These are phyloP conservation scores for Vigna nakashimae DNA, from an alignment of 306 rosid genomes.

Conservation along the genomic window DNA sequence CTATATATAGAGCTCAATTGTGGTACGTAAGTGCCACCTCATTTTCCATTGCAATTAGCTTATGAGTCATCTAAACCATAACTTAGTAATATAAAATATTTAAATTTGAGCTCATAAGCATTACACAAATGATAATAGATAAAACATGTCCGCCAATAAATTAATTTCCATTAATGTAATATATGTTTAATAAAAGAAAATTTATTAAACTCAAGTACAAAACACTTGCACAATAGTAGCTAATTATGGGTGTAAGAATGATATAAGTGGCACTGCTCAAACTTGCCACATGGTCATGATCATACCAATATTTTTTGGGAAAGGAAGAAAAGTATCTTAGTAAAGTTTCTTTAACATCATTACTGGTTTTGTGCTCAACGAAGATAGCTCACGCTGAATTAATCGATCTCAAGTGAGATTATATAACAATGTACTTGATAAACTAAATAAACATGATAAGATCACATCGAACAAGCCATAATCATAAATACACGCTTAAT, in stretches of 20 bases:
- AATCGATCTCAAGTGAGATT: conserved; percentile 46
- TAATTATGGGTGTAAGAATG: conserved; percentile 37
- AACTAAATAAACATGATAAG: conserved; percentile 22
- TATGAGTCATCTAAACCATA: neutral
- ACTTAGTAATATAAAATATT: neutral
- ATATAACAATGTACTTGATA: conserved; percentile 40
- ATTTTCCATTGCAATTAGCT: conserved; percentile 25
- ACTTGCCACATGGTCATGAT: conserved; percentile 43
- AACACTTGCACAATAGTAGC: neutral
- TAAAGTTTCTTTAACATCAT: conserved; percentile 46
- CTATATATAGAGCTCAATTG: conserved; percentile 3
- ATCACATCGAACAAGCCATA: conserved; percentile 39
- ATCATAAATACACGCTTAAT: conserved; percentile 47
- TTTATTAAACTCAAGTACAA: conserved; percentile 4
- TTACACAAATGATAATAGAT: neutral
- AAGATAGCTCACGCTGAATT: conserved; percentile 38
- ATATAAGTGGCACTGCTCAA: conserved; percentile 24
- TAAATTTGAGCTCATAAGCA: neutral
- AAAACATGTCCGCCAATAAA: neutral
- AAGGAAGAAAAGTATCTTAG: conserved; percentile 1
- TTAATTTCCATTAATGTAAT: neutral
- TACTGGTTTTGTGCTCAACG: conserved; percentile 50
- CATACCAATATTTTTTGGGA: conserved; percentile 34
- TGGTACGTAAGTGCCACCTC: conserved; percentile 28
- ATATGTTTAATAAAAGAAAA: neutral